phyloP scores from a whole-genome alignment of 2,329 filamentous ascomycete genomes.

The Passalora sequoiae region DNA sequence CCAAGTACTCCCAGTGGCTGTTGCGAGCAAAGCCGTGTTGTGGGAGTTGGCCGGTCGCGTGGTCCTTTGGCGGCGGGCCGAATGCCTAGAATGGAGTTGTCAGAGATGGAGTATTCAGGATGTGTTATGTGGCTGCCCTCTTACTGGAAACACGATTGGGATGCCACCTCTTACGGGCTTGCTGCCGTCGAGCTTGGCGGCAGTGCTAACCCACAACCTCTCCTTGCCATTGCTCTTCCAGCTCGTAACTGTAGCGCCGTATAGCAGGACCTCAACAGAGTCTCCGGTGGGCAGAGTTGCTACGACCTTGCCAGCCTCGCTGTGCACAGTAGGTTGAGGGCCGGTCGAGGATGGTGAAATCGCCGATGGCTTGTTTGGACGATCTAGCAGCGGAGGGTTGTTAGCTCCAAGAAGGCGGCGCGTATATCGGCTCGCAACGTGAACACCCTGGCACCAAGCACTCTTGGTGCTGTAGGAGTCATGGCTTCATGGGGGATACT shows the following conservation, averaged over 20 bases:
- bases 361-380: constrained; percentile 74
- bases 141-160: constrained; percentile 85
- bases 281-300: constrained; percentile 82
- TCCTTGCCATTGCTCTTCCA: constrained; percentile 73
- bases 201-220: constrained; percentile 30
- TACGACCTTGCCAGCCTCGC: constrained; percentile 66
- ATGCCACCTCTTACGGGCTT: constrained; percentile 90
- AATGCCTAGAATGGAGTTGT: too few relatives aligned
- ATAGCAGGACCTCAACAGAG: constrained; percentile 77
- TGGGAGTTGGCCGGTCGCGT: constrained; percentile 71
- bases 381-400: too few relatives aligned
- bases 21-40: constrained; percentile 94
- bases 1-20: constrained; percentile 87
- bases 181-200: constrained; percentile 72
- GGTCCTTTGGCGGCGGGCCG: constrained; percentile 65
- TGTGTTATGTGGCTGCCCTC: too few relatives aligned
- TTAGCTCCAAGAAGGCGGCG: too few relatives aligned
- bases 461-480: too few relatives aligned
- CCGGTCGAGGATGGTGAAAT: constrained; percentile 56
- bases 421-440: too few relatives aligned
- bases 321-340: constrained; percentile 71
- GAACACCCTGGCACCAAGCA: too few relatives aligned
- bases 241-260: constrained; percentile 84
- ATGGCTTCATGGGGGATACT: too few relatives aligned
- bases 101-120: too few relatives aligned